Evolutionary conservation across 352 stramenopile species (phyloP), one percentile per base, ranked within the genome.

Genomic region (Thalassiosira ordinaria): DNA sequence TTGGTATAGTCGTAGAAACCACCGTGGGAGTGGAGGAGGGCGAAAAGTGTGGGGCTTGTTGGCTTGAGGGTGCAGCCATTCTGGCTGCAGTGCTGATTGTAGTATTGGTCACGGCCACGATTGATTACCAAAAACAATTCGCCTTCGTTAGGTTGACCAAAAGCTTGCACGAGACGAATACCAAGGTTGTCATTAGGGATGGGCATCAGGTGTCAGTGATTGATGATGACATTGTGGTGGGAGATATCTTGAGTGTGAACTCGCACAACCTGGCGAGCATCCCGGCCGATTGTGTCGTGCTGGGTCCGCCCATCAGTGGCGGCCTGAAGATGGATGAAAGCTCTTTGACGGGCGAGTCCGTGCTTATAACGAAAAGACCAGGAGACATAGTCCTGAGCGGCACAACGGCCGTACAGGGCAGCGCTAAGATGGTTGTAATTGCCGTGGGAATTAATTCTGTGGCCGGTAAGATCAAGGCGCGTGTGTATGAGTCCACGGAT

Each of bases 61-160:
- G 96, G 96, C 97, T 97, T 59, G 96, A 99, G 83, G 97, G 96
- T 18, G 90, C 96, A 4, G 96, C 96, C 14, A 99, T 99, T 78
- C 82, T 99, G 49, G 87, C 91, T 9, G 96, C 96, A 8, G 97
- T 99, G 33, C 85, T 96, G 8, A 92, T 98, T 52, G 97, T 98
- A 4, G 96, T 97, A 6, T 75, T 98, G 6, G 95, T 99, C 8
- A 98, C 96, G 0, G 96, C 97, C 0, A 89, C 96, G 11, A 98
- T 98, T 79, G 97, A 99, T 74, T 98, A 99, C 89, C 76, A 77
- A 0, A 93, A 93, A 71, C 89, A 93, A 63, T 93, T 91, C 83
- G 83, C 86, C n/a, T 92, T 93, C 55, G 82, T 91, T 57, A 81
- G 89, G 14, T 61, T 93, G 3, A 87, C 85, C 8, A 67, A 76